Base-by-base conservation (phyloP, 179 eudicot genomes). In the Nepenthes alata region DNA sequence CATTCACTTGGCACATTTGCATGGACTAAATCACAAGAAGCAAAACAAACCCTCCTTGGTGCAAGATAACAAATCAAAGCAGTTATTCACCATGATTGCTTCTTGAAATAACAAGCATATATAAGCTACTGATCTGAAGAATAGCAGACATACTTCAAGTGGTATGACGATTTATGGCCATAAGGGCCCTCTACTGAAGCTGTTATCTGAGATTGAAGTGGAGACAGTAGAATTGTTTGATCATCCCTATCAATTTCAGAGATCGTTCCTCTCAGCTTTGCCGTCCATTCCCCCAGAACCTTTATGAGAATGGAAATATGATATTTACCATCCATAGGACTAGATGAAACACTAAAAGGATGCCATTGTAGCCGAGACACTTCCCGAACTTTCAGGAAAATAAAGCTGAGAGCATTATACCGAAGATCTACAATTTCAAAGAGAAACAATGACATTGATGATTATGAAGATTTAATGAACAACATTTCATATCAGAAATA, bases 101-200 rank as follows among this genome's bases (percentile, higher is more conserved):
- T 25, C 1, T 25, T 25, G 25, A 25, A 25, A 39, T 38, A n/a
- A 16, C 55, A 25, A 34, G 36, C 37, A 10, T 34, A 53, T 34
- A 36, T 11, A 45, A 49, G 34, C 36, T 25, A 34, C 47, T 4
- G 11, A 37, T 37, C 25, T 49, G 55, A 57, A 62, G 56, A 55
- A 36, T 5, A 16, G 47, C 54, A 14, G 47, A 70, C 86, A 16
- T 80, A 89, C 95, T 61, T 74, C 50, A 86, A 78, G 78, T 93
- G 83, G 77, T 89, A 89, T 14, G 95, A 84, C n/a, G 95, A 85
- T 71, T 86, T 90, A 73, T 91, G 95, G 55, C 96, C 98, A 25
- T 93, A 93, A 59, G 98, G 98, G 60, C 98, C 96, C 78, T 93
- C 98, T 12, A 89, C 88, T 57, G 88, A 89, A 66, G 84, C 96